These are phyloP conservation scores for Phytophthora colocasiae DNA, from an alignment of 352 stramenopile genomes.

Conservation along the genomic window DNA sequence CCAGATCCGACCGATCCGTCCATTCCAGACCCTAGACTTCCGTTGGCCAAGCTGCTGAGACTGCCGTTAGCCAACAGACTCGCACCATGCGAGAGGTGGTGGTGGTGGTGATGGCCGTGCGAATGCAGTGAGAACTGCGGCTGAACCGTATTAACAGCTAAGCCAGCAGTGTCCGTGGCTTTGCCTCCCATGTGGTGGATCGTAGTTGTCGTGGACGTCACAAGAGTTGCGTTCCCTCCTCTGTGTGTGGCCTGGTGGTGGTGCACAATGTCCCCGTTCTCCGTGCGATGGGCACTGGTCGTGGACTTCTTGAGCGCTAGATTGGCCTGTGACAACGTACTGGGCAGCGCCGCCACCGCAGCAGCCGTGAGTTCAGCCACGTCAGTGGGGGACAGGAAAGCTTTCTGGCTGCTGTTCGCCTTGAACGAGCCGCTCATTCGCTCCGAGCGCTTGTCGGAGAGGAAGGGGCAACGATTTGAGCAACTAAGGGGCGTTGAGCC, in stretches of 20 bases:
- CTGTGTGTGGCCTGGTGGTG: slow-evolving; percentile 80
- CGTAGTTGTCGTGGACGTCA: slow-evolving; percentile 81
- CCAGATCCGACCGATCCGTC: slow-evolving; percentile 40
- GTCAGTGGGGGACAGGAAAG: slow-evolving; percentile 77
- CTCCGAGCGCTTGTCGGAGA: slow-evolving; percentile 6
- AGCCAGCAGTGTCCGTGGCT: slow-evolving; percentile 7
- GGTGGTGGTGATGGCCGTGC: slow-evolving; percentile 57
- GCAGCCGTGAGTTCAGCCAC: slow-evolving; percentile 81
- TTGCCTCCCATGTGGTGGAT: slow-evolving; percentile 67
- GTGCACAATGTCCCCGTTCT: slow-evolving; percentile 83
- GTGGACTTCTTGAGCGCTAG: slow-evolving; percentile 56
- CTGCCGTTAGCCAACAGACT: slow-evolving; percentile 57
- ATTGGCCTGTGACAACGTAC: slow-evolving; percentile 64
- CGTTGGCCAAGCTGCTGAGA: slow-evolving; percentile 44
- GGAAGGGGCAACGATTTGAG: not conserved
- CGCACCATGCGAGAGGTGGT: slow-evolving; percentile 54
- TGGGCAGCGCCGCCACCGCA: slow-evolving; percentile 70
- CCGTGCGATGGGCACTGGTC: slow-evolving; percentile 61
- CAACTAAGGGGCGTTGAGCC: slow-evolving; percentile 18
- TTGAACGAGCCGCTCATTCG: slow-evolving; percentile 64
- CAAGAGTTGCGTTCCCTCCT: slow-evolving; percentile 71
- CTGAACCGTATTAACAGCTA: slow-evolving; percentile 16
- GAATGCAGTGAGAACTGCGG: slow-evolving; percentile 64
- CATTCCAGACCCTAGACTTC: slow-evolving; percentile 32
- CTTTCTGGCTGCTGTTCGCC: slow-evolving; percentile 53